These are phyloP conservation scores for Nakazawaea ishiwadae DNA, from an alignment of 805 yeast species.

Conservation along the genomic window DNA sequence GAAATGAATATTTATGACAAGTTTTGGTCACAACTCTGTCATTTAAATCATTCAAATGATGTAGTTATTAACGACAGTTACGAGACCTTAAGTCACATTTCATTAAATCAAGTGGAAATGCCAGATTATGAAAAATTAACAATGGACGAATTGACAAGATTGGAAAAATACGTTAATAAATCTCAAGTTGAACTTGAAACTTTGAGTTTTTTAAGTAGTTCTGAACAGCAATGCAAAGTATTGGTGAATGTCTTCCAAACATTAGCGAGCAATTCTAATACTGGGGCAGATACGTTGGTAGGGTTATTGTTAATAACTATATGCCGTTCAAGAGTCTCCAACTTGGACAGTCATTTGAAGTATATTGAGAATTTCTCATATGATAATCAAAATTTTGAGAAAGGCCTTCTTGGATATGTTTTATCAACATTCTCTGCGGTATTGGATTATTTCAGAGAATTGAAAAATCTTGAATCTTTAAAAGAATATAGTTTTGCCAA, in stretches of 20 bases:
- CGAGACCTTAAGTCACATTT: constrained; percentile 31
- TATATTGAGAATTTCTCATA: constrained; percentile 62
- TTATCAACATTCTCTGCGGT: constrained; percentile 84
- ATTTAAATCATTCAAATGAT: constrained; percentile 15
- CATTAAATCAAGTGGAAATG: constrained; percentile 48
- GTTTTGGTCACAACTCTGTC: constrained; percentile 49
- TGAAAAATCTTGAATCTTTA: constrained; percentile 32
- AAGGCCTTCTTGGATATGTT: constrained; percentile 71
- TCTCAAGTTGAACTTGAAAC: constrained; percentile 52
- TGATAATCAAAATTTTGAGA: constrained; percentile 32
- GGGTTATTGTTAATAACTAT: constrained; percentile 71
- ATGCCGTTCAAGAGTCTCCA: constrained; percentile 51
- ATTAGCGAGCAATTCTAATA: constrained; percentile 35
- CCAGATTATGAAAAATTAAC: constrained; percentile 22
- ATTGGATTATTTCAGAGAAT: constrained; percentile 50
- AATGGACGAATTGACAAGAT: constrained; percentile 16
- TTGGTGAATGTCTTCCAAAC: constrained; percentile 48
- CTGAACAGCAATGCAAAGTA: constrained; percentile 41
- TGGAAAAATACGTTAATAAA: constrained; percentile 39
- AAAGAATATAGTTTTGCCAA: constrained; percentile 41
- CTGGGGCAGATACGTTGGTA: constrained; percentile 81
- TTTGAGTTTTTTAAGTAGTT: constrained; percentile 40
- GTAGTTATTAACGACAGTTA: constrained; percentile 24
- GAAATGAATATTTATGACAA: constrained; percentile 65
- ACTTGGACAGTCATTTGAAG: constrained; percentile 58